These are phyloP conservation scores for Penicillium pancosmium DNA, from an alignment of 495 filamentous ascomycete species.

Conservation along the genomic window DNA sequence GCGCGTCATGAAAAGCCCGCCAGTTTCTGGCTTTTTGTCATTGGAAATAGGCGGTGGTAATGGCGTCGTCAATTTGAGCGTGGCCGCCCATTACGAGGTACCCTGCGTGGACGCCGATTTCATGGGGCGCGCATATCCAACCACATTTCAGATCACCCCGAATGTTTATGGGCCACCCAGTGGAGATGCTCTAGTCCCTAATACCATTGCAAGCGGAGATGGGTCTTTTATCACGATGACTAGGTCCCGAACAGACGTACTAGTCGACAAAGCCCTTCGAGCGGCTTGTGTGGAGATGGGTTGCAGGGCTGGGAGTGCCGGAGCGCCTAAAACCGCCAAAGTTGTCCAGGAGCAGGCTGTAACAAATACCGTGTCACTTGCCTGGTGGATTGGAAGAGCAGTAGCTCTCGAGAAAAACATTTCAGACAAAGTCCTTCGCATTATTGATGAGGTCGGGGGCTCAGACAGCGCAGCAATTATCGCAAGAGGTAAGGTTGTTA, in stretches of 20 bases:
- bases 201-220: constrained; percentile 40
- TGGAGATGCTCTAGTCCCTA: constrained; percentile 33
- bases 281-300: constrained; percentile 40
- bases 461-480: constrained; percentile 53
- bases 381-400: constrained; percentile 52
- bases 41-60: constrained; percentile 45
- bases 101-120: constrained; percentile 43
- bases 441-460: constrained; percentile 60
- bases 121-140: constrained; percentile 41
- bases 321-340: constrained; percentile 31
- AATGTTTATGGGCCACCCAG: constrained; percentile 30
- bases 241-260: constrained; percentile 33
- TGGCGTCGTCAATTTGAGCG: constrained; percentile 37
- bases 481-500: constrained; percentile 63
- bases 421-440: constrained; percentile 53
- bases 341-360: constrained; percentile 33
- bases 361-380: constrained; percentile 42
- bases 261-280: constrained; percentile 35
- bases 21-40: constrained; percentile 33
- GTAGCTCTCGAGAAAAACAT: constrained; percentile 50
- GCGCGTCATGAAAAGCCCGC: constrained; percentile 27
- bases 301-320: constrained; percentile 33
- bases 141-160: constrained; percentile 37
- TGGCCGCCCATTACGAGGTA: constrained; percentile 25
- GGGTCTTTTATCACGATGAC: constrained; percentile 42